Conservation (phyloP, 2,329 filamentous ascomycete genomes). For the Endocalyx cinctus region DNA sequence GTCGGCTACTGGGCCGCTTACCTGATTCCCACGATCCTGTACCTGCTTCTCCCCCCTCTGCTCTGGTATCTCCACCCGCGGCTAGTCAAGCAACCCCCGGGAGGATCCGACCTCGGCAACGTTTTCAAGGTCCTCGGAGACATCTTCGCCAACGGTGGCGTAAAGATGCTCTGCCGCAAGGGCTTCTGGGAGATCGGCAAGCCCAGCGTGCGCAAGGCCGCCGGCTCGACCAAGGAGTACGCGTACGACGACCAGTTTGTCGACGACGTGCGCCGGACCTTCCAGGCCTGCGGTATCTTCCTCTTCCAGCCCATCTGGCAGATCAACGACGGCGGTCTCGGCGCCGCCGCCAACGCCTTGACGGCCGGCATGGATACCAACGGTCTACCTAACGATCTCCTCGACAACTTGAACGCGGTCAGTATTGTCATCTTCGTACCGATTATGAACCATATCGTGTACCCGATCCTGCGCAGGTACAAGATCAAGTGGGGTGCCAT, state of each 20-base stretch:
- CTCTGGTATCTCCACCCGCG: constrained; percentile 53
- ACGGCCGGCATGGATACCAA: constrained; percentile 36
- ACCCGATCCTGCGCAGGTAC: constrained; percentile 32
- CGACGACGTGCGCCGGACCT: constrained; percentile 52
- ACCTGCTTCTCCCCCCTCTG: constrained; percentile 54
- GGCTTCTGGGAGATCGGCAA: constrained; percentile 53
- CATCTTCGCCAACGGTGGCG: constrained; percentile 29
- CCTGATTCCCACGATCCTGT: constrained; percentile 44
- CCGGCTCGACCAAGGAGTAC: constrained; percentile 31
- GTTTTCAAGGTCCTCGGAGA: constrained; percentile 32
- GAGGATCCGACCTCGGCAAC: constrained; percentile 59
- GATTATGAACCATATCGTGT: constrained; percentile 36
- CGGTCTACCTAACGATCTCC: constrained; percentile 38
- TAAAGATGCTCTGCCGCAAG: constrained; percentile 20
- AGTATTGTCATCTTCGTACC: constrained; percentile 37
- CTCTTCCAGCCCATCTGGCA: constrained; percentile 33
- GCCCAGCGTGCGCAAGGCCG: constrained; percentile 43
- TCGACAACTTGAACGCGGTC: constrained; percentile 39
- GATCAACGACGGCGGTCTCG: constrained; percentile 35
- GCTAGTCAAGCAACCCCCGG: constrained; percentile 54
- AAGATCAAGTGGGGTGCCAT: constrained; percentile 38
- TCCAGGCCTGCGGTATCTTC: constrained; percentile 50
- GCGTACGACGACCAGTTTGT: constrained; percentile 60
- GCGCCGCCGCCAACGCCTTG: constrained; percentile 36
- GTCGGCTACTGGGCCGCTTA: constrained; percentile 45